Evolutionary conservation across 805 yeast genomes (phyloP).

Genomic region (Candida germanica): DNA sequence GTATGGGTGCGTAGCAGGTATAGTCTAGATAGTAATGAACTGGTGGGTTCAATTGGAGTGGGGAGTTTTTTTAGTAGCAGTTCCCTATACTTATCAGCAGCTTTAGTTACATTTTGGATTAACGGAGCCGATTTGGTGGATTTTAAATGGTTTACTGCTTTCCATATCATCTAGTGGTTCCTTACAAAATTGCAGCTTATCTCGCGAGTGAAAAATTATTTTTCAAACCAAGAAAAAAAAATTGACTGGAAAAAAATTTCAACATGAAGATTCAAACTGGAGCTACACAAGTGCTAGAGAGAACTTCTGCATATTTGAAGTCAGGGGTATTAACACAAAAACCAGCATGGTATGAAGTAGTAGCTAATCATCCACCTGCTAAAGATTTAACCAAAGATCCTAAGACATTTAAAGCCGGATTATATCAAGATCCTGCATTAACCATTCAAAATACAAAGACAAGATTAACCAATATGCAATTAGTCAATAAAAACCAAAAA

Average conservation of each 20-base stretch:
- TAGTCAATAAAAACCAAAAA: slow-evolving; percentile 33
- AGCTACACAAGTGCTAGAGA: slow-evolving; percentile 74
- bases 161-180: too few relatives aligned
- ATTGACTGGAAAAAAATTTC: slow-evolving; percentile 3
- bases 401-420: slow-evolving; percentile 26
- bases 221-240: background rate
- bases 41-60: too few relatives aligned
- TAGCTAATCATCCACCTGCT: slow-evolving; percentile 79
- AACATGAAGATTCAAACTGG: slow-evolving; percentile 60
- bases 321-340: slow-evolving; percentile 66
- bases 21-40: too few relatives aligned
- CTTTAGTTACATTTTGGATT: background rate
- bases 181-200: too few relatives aligned
- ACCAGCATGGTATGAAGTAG: slow-evolving; percentile 90
- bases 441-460: slow-evolving; percentile 36
- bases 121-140: background rate
- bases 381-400: slow-evolving; percentile 53
- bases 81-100: background rate
- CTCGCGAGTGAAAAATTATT: background rate
- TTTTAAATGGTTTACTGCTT: too few relatives aligned
- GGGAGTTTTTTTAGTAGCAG: background rate
- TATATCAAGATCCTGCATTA: slow-evolving; percentile 25
- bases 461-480: slow-evolving; percentile 36
- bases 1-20: too few relatives aligned
- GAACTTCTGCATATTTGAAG: slow-evolving; percentile 72